Evolutionary conservation across 2,329 filamentous ascomycete genomes (phyloP), one percentile per base, ranked within the genome.

Genomic region (Aspergillus awamori): DNA sequence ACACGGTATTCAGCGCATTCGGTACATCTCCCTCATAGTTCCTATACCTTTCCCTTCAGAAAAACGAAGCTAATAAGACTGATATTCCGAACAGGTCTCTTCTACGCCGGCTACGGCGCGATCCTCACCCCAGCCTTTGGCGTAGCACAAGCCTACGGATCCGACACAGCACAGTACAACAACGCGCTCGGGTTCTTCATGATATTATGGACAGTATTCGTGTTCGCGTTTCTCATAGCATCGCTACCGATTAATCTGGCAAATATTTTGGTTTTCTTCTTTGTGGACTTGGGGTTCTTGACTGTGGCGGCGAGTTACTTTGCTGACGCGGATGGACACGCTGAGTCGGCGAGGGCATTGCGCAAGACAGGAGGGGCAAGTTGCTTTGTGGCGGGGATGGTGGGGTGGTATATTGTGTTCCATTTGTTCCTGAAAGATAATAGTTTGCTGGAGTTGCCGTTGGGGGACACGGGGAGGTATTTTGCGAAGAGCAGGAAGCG

Each of bases 1-100:
- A 86, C 59, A 85, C 82, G 0, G 81, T 84, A 0, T 78, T 85
- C 38, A 81, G 80, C 61, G 83, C 83, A 6, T 86, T 86, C 61
- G 82, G 83, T 79, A 62, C 51, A 71, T 61, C 3, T 36, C 13
- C 8, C 17, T 20, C 13, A 20, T 24, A 10, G 10, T 24, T 15
- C 10, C 11, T 5, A 2, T 11, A 4, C 57, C 33, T 52, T 13
- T 4, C 51, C 2, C 8, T 10, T 4, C 17, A 15, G 41, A 1
- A 30, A n/a, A 8, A 4, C 2, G 6, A 6, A 1, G 4, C 28
- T 11, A 30, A 30, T 10, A 10, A 30, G 28, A 5, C 10, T 30
- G 28, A 30, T 30, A 11, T 5, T 30, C 10, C 1, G 10, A 30
- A 30, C 28, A 77, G 77, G 77, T 3, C 74, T 84, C 15, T 84